phyloP scores from a whole-genome alignment of 495 filamentous ascomycete species.

The Penicillium soppii region DNA sequence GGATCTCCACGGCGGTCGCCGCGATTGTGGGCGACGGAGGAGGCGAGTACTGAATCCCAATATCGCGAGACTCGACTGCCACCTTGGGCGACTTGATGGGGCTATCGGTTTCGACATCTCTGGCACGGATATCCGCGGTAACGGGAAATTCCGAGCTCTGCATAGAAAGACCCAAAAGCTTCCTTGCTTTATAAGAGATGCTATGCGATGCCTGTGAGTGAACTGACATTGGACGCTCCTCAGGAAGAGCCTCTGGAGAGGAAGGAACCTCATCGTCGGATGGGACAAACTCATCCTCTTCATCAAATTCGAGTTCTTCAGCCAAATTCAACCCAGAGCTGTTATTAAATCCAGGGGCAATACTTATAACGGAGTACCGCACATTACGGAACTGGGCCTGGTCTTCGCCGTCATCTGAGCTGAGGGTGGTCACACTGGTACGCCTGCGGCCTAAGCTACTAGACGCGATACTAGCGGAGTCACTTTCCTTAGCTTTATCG shows the following conservation, averaged over 20 bases:
- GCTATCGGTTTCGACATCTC: conserved; percentile 9
- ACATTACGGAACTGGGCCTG: conserved; percentile 31
- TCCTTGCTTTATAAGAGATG: conserved; percentile 48
- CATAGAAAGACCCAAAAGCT: conserved; percentile 47
- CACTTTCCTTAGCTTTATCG: conserved; percentile 56
- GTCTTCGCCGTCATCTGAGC: conserved; percentile 52
- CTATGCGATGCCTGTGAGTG: conserved; percentile 41
- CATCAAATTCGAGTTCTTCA: conserved; percentile 84
- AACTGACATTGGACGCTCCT: conserved; percentile 46
- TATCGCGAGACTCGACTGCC: conserved; percentile 59
- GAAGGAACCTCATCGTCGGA: conserved; percentile 32
- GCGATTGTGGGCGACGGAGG: conserved; percentile 67
- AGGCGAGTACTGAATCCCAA: conserved; percentile 79
- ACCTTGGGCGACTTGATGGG: conserved; percentile 10
- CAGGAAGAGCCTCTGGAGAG: conserved; percentile 39
- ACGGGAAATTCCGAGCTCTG: conserved; percentile 27
- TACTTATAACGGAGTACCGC: conserved; percentile 66
- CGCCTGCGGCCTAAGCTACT: conserved; percentile 63
- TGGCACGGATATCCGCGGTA: conserved; percentile 19
- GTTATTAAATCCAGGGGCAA: conserved; percentile 49
- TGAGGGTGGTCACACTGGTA: conserved; percentile 60
- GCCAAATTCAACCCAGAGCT: conserved; percentile 73
- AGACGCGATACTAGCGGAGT: conserved; percentile 73
- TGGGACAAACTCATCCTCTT: conserved; percentile 61
- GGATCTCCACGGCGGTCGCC: background rate